Conservation (phyloP, 345 rosid genomes). For the Capsella bursapastoris region DNA sequence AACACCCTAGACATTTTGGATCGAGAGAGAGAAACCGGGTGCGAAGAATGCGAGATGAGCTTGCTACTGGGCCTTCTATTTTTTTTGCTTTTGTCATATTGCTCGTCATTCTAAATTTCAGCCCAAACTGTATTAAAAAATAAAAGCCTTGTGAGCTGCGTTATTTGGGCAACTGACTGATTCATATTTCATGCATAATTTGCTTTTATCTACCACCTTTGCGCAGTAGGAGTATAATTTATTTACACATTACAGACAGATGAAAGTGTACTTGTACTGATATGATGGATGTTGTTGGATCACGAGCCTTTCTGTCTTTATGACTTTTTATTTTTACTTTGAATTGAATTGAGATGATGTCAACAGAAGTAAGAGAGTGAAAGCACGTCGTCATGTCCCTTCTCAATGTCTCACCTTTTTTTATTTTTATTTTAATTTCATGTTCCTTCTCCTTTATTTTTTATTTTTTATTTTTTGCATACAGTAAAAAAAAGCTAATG, state of each 20-base stretch:
- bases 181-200: neutral
- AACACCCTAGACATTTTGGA: no score
- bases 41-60: neutral
- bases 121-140: neutral
- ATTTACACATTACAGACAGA: constrained; percentile 26
- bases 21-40: no score
- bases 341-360: constrained; percentile 19
- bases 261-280: constrained; percentile 39
- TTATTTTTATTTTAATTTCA: no score
- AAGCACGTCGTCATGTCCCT: constrained; percentile 40
- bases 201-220: neutral
- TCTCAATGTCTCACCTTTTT: constrained; percentile 32
- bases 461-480: neutral
- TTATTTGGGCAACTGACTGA: neutral
- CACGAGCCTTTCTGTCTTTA: constrained; percentile 46
- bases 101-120: neutral
- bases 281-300: constrained; percentile 29
- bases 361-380: constrained; percentile 38
- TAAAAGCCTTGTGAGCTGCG: neutral
- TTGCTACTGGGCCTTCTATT: neutral
- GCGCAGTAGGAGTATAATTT: neutral
- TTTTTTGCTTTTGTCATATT: neutral
- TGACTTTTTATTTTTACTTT: constrained; percentile 29
- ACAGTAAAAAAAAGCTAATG: neutral
- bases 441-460: neutral